phyloP scores from a whole-genome alignment of 2,329 filamentous ascomycete species.

The Chaetothyriales sp. region DNA sequence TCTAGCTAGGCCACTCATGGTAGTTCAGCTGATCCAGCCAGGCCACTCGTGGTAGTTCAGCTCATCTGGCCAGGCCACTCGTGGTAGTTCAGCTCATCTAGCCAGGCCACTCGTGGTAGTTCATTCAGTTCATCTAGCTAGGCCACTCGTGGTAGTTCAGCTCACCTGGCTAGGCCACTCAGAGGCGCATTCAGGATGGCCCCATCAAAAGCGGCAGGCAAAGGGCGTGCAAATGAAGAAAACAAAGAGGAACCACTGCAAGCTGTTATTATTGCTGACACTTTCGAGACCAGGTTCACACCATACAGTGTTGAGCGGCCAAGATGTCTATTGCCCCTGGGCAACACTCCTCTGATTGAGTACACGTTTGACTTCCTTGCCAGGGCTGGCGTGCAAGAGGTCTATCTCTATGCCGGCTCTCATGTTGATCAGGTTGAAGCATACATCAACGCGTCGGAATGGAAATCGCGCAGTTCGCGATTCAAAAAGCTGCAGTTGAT shows the following conservation, averaged over 20 bases:
- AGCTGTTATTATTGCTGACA: constrained; percentile 76
- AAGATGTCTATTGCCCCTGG: constrained; percentile 84
- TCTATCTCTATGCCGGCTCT: constrained; percentile 81
- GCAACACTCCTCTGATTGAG: constrained; percentile 89
- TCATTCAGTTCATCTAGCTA: too few species aligned
- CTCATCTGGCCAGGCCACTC: not conserved
- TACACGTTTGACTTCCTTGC: constrained; percentile 95
- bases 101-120: not conserved
- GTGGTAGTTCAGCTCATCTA: too few species aligned
- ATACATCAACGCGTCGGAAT: constrained; percentile 71
- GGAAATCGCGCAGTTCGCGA: constrained; percentile 57
- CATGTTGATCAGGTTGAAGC: constrained; percentile 77
- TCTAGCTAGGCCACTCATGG: not conserved
- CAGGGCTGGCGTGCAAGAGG: constrained; percentile 86
- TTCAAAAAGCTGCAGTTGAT: constrained; percentile 76
- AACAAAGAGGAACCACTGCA: constrained; percentile 50
- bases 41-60: not conserved
- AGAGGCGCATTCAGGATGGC: not conserved
- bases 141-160: not conserved
- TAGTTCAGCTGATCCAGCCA: too few species aligned
- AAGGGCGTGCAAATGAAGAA: constrained; percentile 37
- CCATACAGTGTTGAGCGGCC: constrained; percentile 83
- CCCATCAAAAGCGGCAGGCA: constrained; percentile 12
- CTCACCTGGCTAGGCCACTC: not conserved
- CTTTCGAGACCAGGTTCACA: constrained; percentile 80